Evolutionary conservation across 495 filamentous ascomycete species (phyloP), one percentile per base, ranked within the genome.

Genomic region (Trichoderma orchidacearum): DNA sequence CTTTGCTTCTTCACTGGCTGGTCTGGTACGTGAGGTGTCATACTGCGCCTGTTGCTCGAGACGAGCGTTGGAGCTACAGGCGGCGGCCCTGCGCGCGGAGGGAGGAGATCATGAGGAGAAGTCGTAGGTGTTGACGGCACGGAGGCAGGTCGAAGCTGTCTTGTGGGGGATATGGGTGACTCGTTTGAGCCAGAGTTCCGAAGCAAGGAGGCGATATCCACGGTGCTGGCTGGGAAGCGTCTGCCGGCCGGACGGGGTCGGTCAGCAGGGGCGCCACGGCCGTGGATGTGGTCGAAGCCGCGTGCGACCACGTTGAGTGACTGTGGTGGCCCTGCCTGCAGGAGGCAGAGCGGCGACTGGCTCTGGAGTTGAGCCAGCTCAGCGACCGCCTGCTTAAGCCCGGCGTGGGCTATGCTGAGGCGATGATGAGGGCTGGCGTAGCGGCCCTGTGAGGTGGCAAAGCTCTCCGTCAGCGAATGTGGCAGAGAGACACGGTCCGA

Each of bases 1-100:
- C 86, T 92, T 67, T 95, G 91, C 69, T 89, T 95, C 73, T 95
- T 96, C 9, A 88, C 88, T 5, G 89, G 89, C 0, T 87, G 87
- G 60, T 90, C 86, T 41, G 75, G 73, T 11, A 81, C 80, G 65
- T 80, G 75, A 23, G 76, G 67, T 31, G 69, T 64, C 74, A 76
- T 73, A 62, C 66, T 70, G 70, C 74, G 75, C 63, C 71, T 74
- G 53, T 64, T 65, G 48, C 50, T 34, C 30, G 45, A 12, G 21
- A 32, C 36, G 56, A 30, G 53, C 51, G 45, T 32, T 8, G 55
- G 60, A 31, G 56, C 35, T 9, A 48, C 30, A 11, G 51, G 27
- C 38, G 60, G 31, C 5, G 55, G 45, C 17, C 58, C 59, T 17
- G 52, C 55, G 28, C 54, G 29, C 23, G 29, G 31, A 32, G 23